Conservation (phyloP, 148 eudicot genomes). For the Vaccinium macrocarpon region DNA sequence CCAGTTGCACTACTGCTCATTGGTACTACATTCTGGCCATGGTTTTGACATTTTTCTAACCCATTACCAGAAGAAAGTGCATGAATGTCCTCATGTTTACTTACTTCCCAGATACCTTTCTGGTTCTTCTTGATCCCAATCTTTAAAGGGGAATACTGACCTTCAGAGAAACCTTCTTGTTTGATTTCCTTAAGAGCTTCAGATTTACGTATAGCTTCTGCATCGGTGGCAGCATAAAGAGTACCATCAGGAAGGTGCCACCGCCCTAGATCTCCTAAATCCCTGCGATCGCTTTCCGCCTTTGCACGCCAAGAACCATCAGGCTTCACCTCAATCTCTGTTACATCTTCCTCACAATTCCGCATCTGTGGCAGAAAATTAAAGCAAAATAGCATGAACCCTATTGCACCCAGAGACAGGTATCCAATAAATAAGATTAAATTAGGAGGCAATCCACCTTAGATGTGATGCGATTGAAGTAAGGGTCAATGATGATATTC, state of each 20-base stretch:
- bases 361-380: slow-evolving; percentile 42
- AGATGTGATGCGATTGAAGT: slow-evolving; percentile 80
- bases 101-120: slow-evolving; percentile 66
- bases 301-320: slow-evolving; percentile 99
- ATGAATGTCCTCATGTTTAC: slow-evolving; percentile 42
- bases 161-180: slow-evolving; percentile 32
- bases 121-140: slow-evolving; percentile 60
- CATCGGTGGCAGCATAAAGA: slow-evolving; percentile 34
- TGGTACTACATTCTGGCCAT: slow-evolving; percentile 43
- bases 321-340: slow-evolving; percentile 91
- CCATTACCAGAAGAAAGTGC: slow-evolving; percentile 42
- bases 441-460: slow-evolving; percentile 41
- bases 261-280: slow-evolving; percentile 49
- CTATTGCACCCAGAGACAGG: not conserved
- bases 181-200: slow-evolving; percentile 47
- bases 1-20: slow-evolving; percentile 72
- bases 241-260: slow-evolving; percentile 75
- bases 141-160: slow-evolving; percentile 42
- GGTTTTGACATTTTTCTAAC: slow-evolving; percentile 30
- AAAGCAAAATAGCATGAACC: not conserved
- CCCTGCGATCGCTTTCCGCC: slow-evolving; percentile 48
- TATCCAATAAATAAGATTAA: not conserved
- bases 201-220: slow-evolving; percentile 33
- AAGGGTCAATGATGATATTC: slow-evolving; percentile 81
- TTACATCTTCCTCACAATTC: slow-evolving; percentile 78